phyloP scores from a whole-genome alignment of 768 basidiomycete genomes.

The Termitomyces sp. region DNA sequence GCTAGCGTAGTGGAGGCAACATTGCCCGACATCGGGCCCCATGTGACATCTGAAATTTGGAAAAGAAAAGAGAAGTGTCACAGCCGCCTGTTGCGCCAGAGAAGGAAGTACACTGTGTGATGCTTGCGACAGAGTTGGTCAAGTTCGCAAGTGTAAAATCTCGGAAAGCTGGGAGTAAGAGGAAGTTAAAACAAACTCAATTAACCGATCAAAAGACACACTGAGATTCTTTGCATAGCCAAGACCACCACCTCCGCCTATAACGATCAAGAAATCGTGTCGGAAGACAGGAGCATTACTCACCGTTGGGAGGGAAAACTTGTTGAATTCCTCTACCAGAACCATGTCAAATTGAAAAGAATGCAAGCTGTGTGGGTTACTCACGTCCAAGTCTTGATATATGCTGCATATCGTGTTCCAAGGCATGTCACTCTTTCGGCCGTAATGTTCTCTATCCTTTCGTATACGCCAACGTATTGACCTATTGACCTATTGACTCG shows the following conservation, averaged over 20 bases:
- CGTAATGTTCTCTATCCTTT: constrained; percentile 26
- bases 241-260: constrained; percentile 25
- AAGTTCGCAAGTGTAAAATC: constrained; percentile 19
- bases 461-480: constrained; percentile 25
- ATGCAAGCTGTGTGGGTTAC: not conserved
- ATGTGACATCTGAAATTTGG: constrained; percentile 26
- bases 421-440: constrained; percentile 20
- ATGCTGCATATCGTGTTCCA: constrained; percentile 20
- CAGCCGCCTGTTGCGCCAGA: constrained; percentile 25
- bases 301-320: constrained; percentile 27
- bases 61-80: constrained; percentile 27
- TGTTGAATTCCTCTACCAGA: too few species aligned
- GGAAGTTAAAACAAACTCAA: not conserved
- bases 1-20: constrained; percentile 17
- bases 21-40: constrained; percentile 22
- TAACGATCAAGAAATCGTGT: not conserved
- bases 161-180: constrained; percentile 16
- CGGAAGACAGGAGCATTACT: not conserved
- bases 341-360: not conserved
- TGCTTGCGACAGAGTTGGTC: constrained; percentile 14
- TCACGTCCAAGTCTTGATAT: constrained; percentile 31
- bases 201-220: not conserved
- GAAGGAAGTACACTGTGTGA: constrained; percentile 26
- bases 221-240: constrained; percentile 24
- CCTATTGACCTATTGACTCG: constrained; percentile 19